A percentile compares a stretch with the other conserved stretches of the same genome.
Conservation (phyloP, 306 rosid species). For the Morella rubra region DNA sequence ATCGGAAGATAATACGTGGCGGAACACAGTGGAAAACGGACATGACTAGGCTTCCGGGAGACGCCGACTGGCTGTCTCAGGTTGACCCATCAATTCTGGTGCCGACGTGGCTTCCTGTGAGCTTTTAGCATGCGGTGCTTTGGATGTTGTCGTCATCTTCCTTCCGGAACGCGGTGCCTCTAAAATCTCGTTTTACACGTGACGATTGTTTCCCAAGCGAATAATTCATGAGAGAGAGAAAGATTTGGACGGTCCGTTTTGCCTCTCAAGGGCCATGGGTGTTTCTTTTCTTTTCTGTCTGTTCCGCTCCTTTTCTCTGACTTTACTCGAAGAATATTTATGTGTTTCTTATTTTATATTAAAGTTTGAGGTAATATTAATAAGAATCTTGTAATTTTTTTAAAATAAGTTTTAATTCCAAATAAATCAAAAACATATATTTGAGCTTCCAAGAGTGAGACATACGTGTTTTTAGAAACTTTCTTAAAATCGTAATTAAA, state of each 20-base stretch:
- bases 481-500: no score
- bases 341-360: no score
- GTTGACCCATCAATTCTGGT: slow-evolving; percentile 31
- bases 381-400: no score
- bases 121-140: not conserved
- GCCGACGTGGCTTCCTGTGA: slow-evolving; percentile 34
- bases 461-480: no score
- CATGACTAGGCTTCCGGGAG: not conserved
- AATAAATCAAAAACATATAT: no score
- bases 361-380: no score
- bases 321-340: no score
- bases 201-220: not conserved
- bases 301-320: not conserved
- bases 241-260: not conserved
- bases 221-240: slow-evolving; percentile 16
- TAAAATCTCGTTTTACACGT: slow-evolving; percentile 53
- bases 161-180: slow-evolving; percentile 4
- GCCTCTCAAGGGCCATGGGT: not conserved
- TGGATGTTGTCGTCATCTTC: slow-evolving; percentile 35
- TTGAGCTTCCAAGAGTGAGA: no score
- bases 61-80: slow-evolving; percentile 22
- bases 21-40: no score
- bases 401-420: no score
- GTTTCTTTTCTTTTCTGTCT: not conserved
- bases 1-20: no score